Conservation (phyloP, 1,284 basidiomycete species). For the Trametes versicolor region DNA sequence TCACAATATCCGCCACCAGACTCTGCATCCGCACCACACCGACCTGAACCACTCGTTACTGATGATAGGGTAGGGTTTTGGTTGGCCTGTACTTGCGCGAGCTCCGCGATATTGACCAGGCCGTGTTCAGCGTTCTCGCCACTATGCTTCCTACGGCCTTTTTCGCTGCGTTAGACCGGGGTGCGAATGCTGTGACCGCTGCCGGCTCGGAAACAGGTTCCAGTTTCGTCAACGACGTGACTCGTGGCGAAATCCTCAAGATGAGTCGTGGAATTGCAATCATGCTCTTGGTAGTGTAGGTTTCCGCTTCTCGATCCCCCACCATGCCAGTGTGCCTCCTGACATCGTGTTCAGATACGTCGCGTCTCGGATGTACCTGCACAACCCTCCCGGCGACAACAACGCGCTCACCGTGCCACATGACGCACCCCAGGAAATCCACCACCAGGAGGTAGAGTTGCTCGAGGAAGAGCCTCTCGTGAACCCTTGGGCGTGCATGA, state of each 20-base stretch:
- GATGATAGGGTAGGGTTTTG: constrained; percentile 60
- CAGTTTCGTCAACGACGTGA: constrained; percentile 44
- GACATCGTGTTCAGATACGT: constrained; percentile 57
- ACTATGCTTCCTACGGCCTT: constrained; percentile 71
- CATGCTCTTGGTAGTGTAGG: constrained; percentile 67
- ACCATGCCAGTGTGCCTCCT: not conserved
- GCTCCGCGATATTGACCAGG: not conserved
- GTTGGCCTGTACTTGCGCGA: not conserved
- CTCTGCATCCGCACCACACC: constrained; percentile 58
- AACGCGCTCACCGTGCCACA: constrained; percentile 54
- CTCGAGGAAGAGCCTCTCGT: constrained; percentile 59
- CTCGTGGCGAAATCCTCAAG: constrained; percentile 52
- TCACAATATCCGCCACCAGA: constrained; percentile 59
- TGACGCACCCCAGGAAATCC: constrained; percentile 55
- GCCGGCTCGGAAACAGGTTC: constrained; percentile 9
- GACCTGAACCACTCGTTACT: constrained; percentile 75
- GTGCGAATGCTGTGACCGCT: constrained; percentile 29
- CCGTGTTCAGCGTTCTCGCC: constrained; percentile 59
- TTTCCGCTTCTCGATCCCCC: constrained; percentile 2
- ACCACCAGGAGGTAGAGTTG: constrained; percentile 54
- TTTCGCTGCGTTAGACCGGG: constrained; percentile 67
- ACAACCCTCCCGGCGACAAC: constrained; percentile 71
- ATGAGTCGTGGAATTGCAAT: constrained; percentile 72
- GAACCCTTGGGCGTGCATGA: constrained; percentile 67
- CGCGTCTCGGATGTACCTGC: constrained; percentile 69